phyloP scores from a whole-genome alignment of 306 rosid genomes.

The Prosopis cineraria region DNA sequence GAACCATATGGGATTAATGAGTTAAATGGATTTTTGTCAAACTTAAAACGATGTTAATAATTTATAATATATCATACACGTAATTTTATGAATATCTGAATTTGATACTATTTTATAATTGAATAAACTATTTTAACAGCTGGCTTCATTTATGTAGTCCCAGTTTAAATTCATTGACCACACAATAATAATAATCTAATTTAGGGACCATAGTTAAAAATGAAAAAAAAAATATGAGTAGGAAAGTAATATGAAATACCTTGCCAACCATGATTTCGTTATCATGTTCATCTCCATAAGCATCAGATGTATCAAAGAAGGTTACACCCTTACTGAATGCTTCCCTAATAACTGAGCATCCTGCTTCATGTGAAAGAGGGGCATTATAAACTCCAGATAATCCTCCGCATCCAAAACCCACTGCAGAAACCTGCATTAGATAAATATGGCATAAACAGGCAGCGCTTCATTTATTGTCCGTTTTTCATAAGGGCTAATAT shows the following conservation, averaged over 20 bases:
- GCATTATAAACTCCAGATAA: slow-evolving; percentile 59
- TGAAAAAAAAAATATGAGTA: neutral
- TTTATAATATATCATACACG: no score
- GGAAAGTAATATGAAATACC: slow-evolving; percentile 44
- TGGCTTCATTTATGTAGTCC: neutral
- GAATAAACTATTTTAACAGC: neutral
- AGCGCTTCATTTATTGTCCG: neutral
- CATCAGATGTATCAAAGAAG: slow-evolving; percentile 75
- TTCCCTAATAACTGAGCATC: slow-evolving; percentile 59
- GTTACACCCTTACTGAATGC: slow-evolving; percentile 69
- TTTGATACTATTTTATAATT: neutral
- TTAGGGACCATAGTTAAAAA: neutral
- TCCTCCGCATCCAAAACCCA: slow-evolving; percentile 85
- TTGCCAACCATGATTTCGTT: slow-evolving; percentile 81
- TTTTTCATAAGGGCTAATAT: neutral
- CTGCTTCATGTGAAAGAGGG: slow-evolving; percentile 75
- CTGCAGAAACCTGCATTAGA: slow-evolving; percentile 64
- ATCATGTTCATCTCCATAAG: slow-evolving; percentile 58
- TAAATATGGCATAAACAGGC: neutral
- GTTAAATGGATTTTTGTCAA: neutral
- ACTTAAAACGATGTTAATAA: neutral
- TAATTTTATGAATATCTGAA: neutral
- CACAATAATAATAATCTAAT: neutral
- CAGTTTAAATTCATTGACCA: neutral
- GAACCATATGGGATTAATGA: neutral